Base-by-base conservation (phyloP, 2,329 filamentous ascomycete species). In the Xylariaceae sp. region DNA sequence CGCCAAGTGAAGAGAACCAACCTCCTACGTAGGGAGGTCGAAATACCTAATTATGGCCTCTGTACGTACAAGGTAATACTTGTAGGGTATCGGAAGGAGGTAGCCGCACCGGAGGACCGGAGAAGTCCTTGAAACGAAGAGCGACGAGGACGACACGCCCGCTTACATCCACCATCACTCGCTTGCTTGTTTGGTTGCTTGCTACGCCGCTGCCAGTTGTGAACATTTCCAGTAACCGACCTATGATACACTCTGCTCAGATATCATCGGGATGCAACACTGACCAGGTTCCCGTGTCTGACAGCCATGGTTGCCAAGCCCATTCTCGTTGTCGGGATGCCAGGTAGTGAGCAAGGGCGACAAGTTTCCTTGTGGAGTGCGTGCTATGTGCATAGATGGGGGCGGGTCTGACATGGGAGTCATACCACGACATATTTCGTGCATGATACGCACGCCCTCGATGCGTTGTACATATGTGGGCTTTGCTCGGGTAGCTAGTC, bases 401-500 rank as follows among this genome's bases (percentile, higher is more conserved):
- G 7, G 9, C 32, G 32, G 32, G 32, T 37, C 32, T 7, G 32
- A 7, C 32, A 12, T 37, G 32, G 32, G 32, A 37, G 32, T 37
- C 3, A 37, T 29, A 29, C 10, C 10, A 29, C 26, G 6, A 29
- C 51, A 19, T 46, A 21, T 40, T 44, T 56, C 40, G 54, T 62
- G 60, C 60, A 60, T 60, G 48, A 48, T 49, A 29, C 45, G 44
- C 29, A 52, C 51, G 37, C 18, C 43, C 32, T 7, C 32, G 32
- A 37, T 44, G 37, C 44, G 37, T 40, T 49, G 37, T 45, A 51
- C 26, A 50, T 43, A 53, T 55, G 52, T 54, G 53, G 32, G n/a
- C 19, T 42, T 54, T 50, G 57, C 52, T 55, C 58, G 44, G 40
- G n/a, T n/a, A n/a, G n/a, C n/a, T n/a, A n/a, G n/a, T n/a, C n/a